These are phyloP conservation scores for Periconia sp. DNA, from an alignment of 2,329 filamentous ascomycete species.

Conservation along the genomic window DNA sequence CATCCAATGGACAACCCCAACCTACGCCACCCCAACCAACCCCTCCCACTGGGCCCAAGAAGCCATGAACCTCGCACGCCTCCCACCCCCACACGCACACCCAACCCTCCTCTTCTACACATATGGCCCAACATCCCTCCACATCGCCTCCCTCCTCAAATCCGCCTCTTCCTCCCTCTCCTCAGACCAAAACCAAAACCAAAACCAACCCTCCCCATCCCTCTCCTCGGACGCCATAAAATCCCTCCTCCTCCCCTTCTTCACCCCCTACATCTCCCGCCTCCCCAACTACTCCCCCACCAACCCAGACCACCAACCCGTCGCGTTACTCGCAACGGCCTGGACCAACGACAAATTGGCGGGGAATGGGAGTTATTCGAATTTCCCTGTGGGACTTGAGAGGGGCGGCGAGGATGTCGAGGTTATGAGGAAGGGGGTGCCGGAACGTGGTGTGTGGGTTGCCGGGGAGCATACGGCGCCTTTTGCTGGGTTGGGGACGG, in stretches of 20 bases:
- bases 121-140: conserved; percentile 55
- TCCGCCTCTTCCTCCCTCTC: conserved; percentile 43
- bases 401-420: conserved; percentile 73
- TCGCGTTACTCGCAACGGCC: conserved; percentile 66
- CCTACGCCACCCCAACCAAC: conserved; percentile 65
- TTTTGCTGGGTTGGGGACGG: conserved; percentile 85
- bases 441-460: conserved; percentile 74
- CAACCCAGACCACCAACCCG: conserved; percentile 62
- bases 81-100: conserved; percentile 62
- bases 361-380: conserved; percentile 80
- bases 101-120: conserved; percentile 86
- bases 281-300: conserved; percentile 66
- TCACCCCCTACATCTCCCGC: conserved; percentile 75
- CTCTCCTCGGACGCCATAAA: conserved; percentile 60
- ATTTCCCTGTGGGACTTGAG: conserved; percentile 77
- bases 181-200: conserved; percentile 38
- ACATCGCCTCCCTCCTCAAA: conserved; percentile 30
- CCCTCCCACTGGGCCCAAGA: conserved; percentile 72
- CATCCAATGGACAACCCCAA: conserved; percentile 73
- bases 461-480: conserved; percentile 90
- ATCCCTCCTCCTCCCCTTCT: conserved; percentile 64
- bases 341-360: conserved; percentile 81
- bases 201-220: conserved; percentile 56
- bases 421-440: conserved; percentile 56
- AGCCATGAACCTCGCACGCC: conserved; percentile 72